Evolutionary conservation across 305 asterid species (phyloP), one percentile per base, ranked within the genome.

Genomic region (Solanum hybrid): DNA sequence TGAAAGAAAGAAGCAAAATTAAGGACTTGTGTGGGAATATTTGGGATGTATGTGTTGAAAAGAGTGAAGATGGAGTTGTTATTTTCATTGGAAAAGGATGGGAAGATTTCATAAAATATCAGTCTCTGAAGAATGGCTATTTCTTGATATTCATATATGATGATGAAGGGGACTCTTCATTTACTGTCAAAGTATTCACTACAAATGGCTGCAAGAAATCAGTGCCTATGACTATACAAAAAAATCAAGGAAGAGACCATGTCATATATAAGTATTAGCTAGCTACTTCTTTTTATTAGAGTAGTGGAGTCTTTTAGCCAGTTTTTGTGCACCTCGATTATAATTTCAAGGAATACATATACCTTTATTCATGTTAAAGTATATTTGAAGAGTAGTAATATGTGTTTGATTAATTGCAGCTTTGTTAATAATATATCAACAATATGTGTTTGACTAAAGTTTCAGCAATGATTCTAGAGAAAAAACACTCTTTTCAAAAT

Each of bases 141-240:
- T 89, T 93, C 78, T 64, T 94, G 92, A 91, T 92, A 39, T 92
- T 94, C 33, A 80, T 6, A 4, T 92, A 93, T 40, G 90, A 75
- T n/a, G 75, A 69, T 74, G 26, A 24, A 6, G 26, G 83, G 34
- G 3, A 14, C 61, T 93, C 36, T 71, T 36, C 93, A 4, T 94
- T 91, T 28, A 0, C 85, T 8, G 96, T 94, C 31, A 92, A 92
- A 77, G 39, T 90, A 34, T 91, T 89, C 24, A 91, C 92, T 26
- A 8, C 69, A 11, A 91, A 89, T 73, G 92, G 89, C 24, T 93
- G 96, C 93, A 93, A 88, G 91, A 92, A 39, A 87, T 90, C 79
- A 4, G 12, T 11, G 64, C 34, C 84, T 35, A 20, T 24, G 1
- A 4, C 64, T 12, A 7, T 37, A 24, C 20, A n/a, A 80, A 8